Evolutionary conservation across 2,329 filamentous ascomycete species (phyloP), one percentile per base, ranked within the genome.

Genomic region (Fusarium sp.): DNA sequence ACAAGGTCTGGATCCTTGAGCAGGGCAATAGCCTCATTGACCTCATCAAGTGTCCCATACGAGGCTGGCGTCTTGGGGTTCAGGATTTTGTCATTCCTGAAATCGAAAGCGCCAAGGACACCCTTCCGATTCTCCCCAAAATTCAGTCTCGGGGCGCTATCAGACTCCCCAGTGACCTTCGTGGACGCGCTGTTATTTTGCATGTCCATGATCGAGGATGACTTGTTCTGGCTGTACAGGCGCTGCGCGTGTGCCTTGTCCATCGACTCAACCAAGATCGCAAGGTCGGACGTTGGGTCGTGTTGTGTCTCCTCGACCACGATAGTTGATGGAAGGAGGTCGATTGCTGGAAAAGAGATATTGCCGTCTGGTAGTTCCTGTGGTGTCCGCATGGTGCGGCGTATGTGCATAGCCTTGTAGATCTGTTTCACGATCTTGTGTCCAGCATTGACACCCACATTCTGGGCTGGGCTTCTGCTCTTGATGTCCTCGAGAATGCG

Each of bases 41-140:
- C 2, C 5, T 34, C 20, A 12, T 34, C 29, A 2, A 6, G 9
- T 1, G 15, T 14, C 7, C 20, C 16, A 16, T 24, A 9, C 15
- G 15, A 7, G 1, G 7, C 12, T 6, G 20, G 10, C 7, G 12
- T 14, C 3, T 12, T 11, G 3, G 29, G 29, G 15, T 34, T 18
- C 0, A n/a, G 29, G 15, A 34, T 18, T 8, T n/a, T 50, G 47
- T 25, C 1, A 4, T 25, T 24, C 2, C 16, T 15, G 1, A 5
- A 50, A 10, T 50, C 47, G 5, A 50, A 34, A 6, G 30, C 4
- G 6, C 1, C 6, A 8, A 34, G 20, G 5, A 50, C 7, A 34
- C 7, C 47, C 4, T 34, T 34, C 3, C 20, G 8, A 16, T 50
- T 7, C 3, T 50, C 20, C 8, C 30, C 30, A 4, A 24, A 24